Conservation (phyloP, 2,329 filamentous ascomycete genomes). For the Rhinocladiella similis region DNA sequence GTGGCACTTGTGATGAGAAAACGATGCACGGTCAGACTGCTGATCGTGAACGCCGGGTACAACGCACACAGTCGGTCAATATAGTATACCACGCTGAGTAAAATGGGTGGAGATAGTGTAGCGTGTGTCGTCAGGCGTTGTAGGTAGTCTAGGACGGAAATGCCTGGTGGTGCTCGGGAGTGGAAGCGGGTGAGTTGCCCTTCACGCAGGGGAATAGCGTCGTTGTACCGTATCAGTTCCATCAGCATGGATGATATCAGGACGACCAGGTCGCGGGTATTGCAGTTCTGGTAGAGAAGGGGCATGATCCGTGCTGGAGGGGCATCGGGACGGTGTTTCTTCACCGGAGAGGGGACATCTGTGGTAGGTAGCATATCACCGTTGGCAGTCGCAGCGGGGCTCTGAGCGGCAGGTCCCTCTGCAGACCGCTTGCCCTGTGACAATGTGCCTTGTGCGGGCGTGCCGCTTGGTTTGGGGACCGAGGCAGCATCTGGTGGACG, state of each 20-base stretch:
- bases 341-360: constrained; percentile 30
- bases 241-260: constrained; percentile 94
- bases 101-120: constrained; percentile 84
- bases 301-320: constrained; percentile 57
- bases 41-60: constrained; percentile 94
- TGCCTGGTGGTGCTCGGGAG: constrained; percentile 84
- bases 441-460: background rate
- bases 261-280: constrained; percentile 81
- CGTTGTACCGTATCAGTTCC: constrained; percentile 91
- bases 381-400: background rate
- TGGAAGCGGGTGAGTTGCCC: constrained; percentile 92
- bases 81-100: constrained; percentile 99
- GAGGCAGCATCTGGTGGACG: constrained; percentile 1
- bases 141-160: constrained; percentile 91
- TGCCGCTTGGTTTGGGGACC: constrained; percentile 1
- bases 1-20: constrained; percentile 96
- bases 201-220: constrained; percentile 78
- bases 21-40: constrained; percentile 92
- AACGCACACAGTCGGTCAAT: constrained; percentile 91
- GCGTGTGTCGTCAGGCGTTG: constrained; percentile 91
- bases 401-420: constrained; percentile 9
- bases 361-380: background rate
- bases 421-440: constrained; percentile 20
- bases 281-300: constrained; percentile 74
- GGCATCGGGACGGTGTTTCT: constrained; percentile 47